Evolutionary conservation across 306 rosid species (phyloP), one percentile per base, ranked within the genome.

Genomic region (Rubus parviflorus): DNA sequence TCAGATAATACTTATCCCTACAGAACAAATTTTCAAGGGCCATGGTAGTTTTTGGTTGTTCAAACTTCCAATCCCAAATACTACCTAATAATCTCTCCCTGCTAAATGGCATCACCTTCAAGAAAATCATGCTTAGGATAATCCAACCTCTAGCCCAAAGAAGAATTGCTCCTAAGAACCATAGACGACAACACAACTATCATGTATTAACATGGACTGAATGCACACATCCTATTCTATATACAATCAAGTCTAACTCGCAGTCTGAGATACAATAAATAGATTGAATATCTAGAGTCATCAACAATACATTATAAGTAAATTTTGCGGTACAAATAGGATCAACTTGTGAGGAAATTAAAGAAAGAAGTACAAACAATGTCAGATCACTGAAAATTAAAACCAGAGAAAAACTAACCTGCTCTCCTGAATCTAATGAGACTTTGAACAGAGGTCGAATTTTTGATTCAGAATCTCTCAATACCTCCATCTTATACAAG

Each of bases 401-500:
- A 37, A 46, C 47, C 10, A 17, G 3, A 16, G 67, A 63, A 25
- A 41, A 75, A 83, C 91, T 76, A 82, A 94, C 98, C 98, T 94
- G 93, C 91, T 90, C 96, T 76, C 98, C 93, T 66, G 83, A 85
- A 61, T 90, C 97, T 68, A 82, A 54, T 35, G 98, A 90, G 84
- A 95, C 97, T 81, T 89, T 90, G 81, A 95, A 95, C 41, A 95
- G 75, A 43, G 98, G 98, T 82, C 87, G 88, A 85, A 77, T 58
- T 82, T 91, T 90, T 78, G 89, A 83, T 67, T 95, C 97, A 42
- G 89, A 84, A 82, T 95, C 97, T 83, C 98, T 89, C 88, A 90
- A 73, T 66, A 92, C 97, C 87, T 95, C 98, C 98, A 95, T 92
- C 89, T 85, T 92, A 73, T 95, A 95, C 25, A 77, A 74, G 23